Conservation (phyloP, 2,329 filamentous ascomycete species). For the Penicillium aurantiogriseum region DNA sequence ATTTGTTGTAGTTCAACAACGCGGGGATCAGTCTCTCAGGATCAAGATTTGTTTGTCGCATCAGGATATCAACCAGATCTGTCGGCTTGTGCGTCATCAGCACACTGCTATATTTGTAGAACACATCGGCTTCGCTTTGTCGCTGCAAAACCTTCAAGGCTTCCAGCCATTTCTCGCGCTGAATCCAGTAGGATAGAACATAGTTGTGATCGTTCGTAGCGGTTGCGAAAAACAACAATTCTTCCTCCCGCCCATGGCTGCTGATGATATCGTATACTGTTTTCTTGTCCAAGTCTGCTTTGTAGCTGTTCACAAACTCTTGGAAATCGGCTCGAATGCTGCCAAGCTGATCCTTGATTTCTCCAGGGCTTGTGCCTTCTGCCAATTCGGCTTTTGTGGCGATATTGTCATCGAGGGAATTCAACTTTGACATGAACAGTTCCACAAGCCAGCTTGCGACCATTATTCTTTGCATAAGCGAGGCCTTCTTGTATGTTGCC, state of each 20-base stretch:
- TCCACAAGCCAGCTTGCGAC: constrained; percentile 93
- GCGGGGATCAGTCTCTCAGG: constrained; percentile 88
- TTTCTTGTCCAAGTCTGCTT: constrained; percentile 80
- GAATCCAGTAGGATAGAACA: constrained; percentile 94
- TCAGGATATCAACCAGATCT: constrained; percentile 90
- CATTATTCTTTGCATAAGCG: constrained; percentile 91
- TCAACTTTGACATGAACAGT: constrained; percentile 95
- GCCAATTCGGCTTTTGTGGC: constrained; percentile 80
- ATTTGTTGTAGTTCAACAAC: constrained; percentile 85
- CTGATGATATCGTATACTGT: constrained; percentile 95
- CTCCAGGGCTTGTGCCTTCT: constrained; percentile 67
- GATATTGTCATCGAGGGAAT: constrained; percentile 90
- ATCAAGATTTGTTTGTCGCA: constrained; percentile 83
- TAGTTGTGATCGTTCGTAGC: constrained; percentile 90
- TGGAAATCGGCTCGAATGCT: constrained; percentile 75
- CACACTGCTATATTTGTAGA: constrained; percentile 96
- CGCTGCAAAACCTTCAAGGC: constrained; percentile 85
- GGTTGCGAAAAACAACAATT: constrained; percentile 87
- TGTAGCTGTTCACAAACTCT: constrained; percentile 82
- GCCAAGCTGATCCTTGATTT: constrained; percentile 67
- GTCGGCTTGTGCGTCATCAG: constrained; percentile 84
- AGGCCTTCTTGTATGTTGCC: constrained; percentile 73
- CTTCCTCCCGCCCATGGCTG: constrained; percentile 90
- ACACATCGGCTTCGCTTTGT: constrained; percentile 87
- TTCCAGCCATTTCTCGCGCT: constrained; percentile 87